Evolutionary conservation across 108 stramenopile genomes (phyloP).

Genomic region (Phaeodactylum tricornutum): DNA sequence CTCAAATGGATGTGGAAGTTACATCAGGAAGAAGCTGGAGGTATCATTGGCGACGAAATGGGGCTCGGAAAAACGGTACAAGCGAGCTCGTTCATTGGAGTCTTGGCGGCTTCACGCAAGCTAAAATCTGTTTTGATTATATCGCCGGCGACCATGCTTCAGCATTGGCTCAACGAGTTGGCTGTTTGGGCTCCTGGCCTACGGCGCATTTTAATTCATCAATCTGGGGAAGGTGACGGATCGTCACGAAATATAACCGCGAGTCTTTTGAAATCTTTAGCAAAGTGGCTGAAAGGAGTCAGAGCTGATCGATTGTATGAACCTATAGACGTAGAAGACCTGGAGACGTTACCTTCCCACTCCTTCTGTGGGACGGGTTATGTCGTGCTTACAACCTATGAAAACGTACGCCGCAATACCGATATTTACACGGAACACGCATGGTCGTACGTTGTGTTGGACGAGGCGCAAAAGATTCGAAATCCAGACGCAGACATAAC

Average conservation of each 20-base stretch:
- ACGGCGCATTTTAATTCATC: conserved; percentile 68
- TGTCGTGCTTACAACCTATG: conserved; percentile 87
- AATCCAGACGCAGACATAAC: conserved; percentile 97
- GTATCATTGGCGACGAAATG: conserved; percentile 93
- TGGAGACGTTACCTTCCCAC: conserved; percentile 33
- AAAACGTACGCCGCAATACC: conserved; percentile 62
- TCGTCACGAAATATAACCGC: conserved; percentile 13
- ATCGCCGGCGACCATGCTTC: conserved; percentile 88
- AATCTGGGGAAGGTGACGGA: conserved; percentile 59
- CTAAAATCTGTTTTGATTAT: conserved; percentile 71
- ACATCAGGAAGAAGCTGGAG: conserved; percentile 86
- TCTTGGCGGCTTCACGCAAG: conserved; percentile 65
- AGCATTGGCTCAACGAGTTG: conserved; percentile 91
- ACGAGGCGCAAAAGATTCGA: conserved; percentile 98
- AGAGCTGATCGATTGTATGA: conserved; percentile 59
- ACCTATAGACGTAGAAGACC: conserved; percentile 62
- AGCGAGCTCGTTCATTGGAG: conserved; percentile 80
- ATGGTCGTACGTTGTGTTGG: conserved; percentile 91
- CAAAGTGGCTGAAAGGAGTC: conserved; percentile 49
- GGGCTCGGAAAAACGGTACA: conserved; percentile 92
- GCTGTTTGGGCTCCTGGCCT: conserved; percentile 86
- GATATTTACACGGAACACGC: conserved; percentile 60
- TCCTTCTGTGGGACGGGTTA: conserved; percentile 73
- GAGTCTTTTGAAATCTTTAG: conserved; percentile 22
- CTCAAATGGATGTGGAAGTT: conserved; percentile 94